Base-by-base conservation (phyloP, 805 yeast species). In the Candida michaelii region DNA sequence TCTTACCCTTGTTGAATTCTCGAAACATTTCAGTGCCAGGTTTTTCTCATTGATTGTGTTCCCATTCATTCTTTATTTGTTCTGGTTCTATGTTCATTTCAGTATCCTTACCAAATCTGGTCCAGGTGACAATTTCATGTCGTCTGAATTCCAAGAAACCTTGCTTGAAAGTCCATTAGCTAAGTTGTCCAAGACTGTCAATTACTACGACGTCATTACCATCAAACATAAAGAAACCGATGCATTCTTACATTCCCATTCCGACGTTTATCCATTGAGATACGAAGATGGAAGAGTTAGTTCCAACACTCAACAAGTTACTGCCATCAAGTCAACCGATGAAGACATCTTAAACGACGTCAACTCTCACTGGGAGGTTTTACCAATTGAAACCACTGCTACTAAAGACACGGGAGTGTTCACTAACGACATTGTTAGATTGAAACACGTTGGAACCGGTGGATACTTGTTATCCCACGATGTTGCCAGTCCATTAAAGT, bases 231-330 rank as follows among this genome's bases (percentile, higher is more conserved):
- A 83, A 59, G 88, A 82, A 32, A 88, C 97, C 3, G 79, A 73
- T 1, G 83, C 89, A 12, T 76, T 78, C 43, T 74, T 93, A 55
- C 97, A 93, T 63, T 91, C 98, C 2, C 97, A 90, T 60, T 58
- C 64, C 15, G 77, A 70, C 38, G 65, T 66, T 31, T 93, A 90
- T 62, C 98, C 98, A 30, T 72, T 89, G 52, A 83, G 98, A 60
- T 93, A 93, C 58, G 96, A 90, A 47, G 97, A 93, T 62, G 98
- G 98, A 8, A 83, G 99, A 68, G 74, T 93, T 39, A 89, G 97
- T 1, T 89, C 97, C 5, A 84, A 87, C 62, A 89, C 93, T 45
- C 98, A 93, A 70, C 97, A 90, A 67, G 96, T 93, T 35, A 89
- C 97, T 3, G 83, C 87, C 54, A 63, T 69, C 5, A 46, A 49